These are phyloP conservation scores for Fusarium miscanthi DNA, from an alignment of 2,329 filamentous ascomycete species.

Conservation along the genomic window DNA sequence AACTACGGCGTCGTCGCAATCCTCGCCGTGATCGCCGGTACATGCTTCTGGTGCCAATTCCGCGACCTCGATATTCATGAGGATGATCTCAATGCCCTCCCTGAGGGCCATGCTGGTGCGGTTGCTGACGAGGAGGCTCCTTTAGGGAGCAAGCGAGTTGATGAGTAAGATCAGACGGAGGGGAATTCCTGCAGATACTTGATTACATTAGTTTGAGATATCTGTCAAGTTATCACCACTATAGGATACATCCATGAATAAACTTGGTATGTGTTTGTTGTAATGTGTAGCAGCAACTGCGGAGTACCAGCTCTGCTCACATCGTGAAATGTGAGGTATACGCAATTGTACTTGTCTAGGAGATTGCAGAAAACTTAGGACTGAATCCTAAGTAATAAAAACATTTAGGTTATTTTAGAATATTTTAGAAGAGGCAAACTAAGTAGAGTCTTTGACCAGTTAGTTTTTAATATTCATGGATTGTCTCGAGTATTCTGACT, in stretches of 20 bases:
- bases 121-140: conserved; percentile 39
- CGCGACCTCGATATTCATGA: conserved; percentile 71
- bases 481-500: neutral
- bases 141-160: conserved; percentile 29
- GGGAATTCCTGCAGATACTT: neutral
- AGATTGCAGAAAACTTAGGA: too few species aligned
- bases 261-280: neutral
- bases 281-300: neutral
- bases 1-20: conserved; percentile 77
- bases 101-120: conserved; percentile 48
- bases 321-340: neutral
- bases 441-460: too few species aligned
- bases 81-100: conserved; percentile 72
- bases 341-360: neutral
- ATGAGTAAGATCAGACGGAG: conserved; percentile 10
- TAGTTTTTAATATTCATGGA: too few species aligned
- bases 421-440: neutral
- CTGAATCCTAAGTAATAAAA: neutral
- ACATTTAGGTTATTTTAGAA: neutral
- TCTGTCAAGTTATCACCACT: neutral
- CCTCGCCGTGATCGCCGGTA: conserved; percentile 70
- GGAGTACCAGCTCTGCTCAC: neutral
- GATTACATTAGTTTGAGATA: neutral
- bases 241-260: neutral
- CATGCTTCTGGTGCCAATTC: conserved; percentile 76